Conservation (phyloP, 148 eudicot genomes). For the Talinum fruticosum region DNA sequence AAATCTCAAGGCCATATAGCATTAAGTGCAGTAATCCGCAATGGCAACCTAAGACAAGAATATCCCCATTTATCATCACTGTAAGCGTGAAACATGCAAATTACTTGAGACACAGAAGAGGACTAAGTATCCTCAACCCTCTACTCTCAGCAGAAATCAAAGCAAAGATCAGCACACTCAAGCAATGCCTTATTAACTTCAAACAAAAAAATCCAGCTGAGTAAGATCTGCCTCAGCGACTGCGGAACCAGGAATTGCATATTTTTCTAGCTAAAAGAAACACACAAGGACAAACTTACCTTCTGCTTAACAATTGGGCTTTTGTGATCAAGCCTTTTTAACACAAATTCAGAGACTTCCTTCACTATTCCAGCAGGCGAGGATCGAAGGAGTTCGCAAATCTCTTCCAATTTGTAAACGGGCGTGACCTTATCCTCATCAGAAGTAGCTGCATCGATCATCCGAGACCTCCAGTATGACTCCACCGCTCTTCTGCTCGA, state of each 20-base stretch:
- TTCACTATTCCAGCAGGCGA: constrained; percentile 66
- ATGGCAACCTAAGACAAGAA: not conserved
- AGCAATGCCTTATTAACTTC: not conserved
- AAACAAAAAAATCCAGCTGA: not conserved
- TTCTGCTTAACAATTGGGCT: constrained; percentile 89
- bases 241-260: not conserved
- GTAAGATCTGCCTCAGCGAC: constrained; percentile 10
- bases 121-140: not conserved
- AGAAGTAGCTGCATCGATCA: constrained; percentile 86
- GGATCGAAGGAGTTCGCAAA: constrained; percentile 78
- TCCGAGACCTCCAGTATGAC: constrained; percentile 86
- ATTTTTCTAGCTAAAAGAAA: not conserved
- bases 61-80: not conserved
- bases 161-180: constrained; percentile 1
- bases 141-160: not conserved
- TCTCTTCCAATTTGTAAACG: constrained; percentile 87
- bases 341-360: constrained; percentile 71
- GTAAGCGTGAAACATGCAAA: not conserved
- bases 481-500: constrained; percentile 96
- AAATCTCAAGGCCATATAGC: not conserved
- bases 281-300: constrained; percentile 33
- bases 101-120: not conserved
- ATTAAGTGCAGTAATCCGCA: not conserved
- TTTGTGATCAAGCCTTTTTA: constrained; percentile 83
- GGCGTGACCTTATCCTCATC: constrained; percentile 95